Base-by-base conservation (phyloP, 2,329 filamentous ascomycete species). In the Xenoacremonium recifei region DNA sequence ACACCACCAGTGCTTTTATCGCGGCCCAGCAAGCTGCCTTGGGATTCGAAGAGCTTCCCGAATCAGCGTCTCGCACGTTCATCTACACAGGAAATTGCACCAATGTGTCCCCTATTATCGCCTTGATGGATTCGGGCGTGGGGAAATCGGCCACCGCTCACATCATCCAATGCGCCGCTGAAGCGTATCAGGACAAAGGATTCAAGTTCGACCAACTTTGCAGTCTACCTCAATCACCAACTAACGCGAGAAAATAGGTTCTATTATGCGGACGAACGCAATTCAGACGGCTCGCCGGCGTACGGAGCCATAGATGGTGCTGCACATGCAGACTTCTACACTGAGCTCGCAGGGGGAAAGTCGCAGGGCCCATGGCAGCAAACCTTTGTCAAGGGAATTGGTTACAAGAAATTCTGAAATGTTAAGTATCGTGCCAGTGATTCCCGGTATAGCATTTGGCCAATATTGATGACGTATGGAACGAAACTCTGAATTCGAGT, bases 201-300 rank as follows among this genome's bases (percentile, higher is more conserved):
- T 62, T 50, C 56, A 64, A 64, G 64, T 59, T 49, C 30, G 59
- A 51, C 15, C 35, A 4, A 6, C 5, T 23, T 3, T 11, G 6
- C 16, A 13, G n/a, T 1, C n/a, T 6, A 12, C 16, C 12, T 7
- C 1, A 7, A 2, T 36, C 15, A 25, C 29, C 23, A 10, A 40
- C 17, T 30, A 15, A 16, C 39, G n/a, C n/a, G n/a, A n/a, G n/a
- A n/a, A n/a, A n/a, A 11, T 43, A 76, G 73, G 40, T 78, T 77
- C 54, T 76, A 76, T 51, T 79, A 71, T 40, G 70, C 64, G 1
- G 73, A 78, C 41, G 70, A 79, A 53, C 60, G 73, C 17, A 66
- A 64, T 13, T 44, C 54, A 0, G 63, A 73, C 42, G 73, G 73
- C 0, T 41, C 53, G 3, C 35, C 57, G 2, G 55, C 48, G 9